Conservation (phyloP, 805 yeast genomes). For the Yarrowia sp. region DNA sequence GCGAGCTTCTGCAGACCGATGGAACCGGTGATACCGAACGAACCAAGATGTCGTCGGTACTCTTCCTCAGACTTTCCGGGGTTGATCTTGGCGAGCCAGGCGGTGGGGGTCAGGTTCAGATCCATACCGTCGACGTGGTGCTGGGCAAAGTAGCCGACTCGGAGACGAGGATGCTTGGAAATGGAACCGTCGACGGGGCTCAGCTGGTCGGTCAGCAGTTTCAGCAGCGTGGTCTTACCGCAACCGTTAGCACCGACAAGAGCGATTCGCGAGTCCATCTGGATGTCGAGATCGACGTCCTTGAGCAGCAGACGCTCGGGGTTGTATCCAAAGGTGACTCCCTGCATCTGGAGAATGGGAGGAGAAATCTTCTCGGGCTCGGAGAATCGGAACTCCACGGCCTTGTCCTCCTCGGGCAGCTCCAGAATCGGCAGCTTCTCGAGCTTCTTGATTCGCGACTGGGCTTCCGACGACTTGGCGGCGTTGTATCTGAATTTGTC, state of each 20-base stretch:
- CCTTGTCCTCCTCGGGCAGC: conserved; percentile 92
- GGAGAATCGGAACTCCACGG: conserved; percentile 86
- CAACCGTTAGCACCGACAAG: conserved; percentile 99
- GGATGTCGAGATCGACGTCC: conserved; percentile 87
- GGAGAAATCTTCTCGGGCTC: conserved; percentile 94
- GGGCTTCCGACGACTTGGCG: conserved; percentile 97
- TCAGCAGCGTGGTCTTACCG: conserved; percentile 95
- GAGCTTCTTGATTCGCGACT: conserved; percentile 94
- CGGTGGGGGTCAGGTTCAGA: conserved; percentile 79
- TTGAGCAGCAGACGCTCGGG: conserved; percentile 68
- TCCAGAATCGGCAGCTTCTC: conserved; percentile 93
- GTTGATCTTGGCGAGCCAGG: conserved; percentile 87
- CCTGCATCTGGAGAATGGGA: conserved; percentile 87
- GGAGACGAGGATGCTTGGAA: conserved; percentile 79
- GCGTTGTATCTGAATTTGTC: conserved; percentile 98
- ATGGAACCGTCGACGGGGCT: conserved; percentile 80
- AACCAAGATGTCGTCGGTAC: conserved; percentile 93
- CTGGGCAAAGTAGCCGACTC: conserved; percentile 97
- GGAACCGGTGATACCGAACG: conserved; percentile 96
- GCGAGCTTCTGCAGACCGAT: conserved; percentile 90
- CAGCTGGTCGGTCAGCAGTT: conserved; percentile 79
- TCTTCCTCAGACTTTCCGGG: conserved; percentile 97
- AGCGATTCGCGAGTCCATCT: conserved; percentile 93
- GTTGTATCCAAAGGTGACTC: conserved; percentile 84
- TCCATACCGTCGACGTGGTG: conserved; percentile 99